Evolutionary conservation across 1,284 basidiomycete species (phyloP).

Genomic region (Ceratobasidium theobromae): DNA sequence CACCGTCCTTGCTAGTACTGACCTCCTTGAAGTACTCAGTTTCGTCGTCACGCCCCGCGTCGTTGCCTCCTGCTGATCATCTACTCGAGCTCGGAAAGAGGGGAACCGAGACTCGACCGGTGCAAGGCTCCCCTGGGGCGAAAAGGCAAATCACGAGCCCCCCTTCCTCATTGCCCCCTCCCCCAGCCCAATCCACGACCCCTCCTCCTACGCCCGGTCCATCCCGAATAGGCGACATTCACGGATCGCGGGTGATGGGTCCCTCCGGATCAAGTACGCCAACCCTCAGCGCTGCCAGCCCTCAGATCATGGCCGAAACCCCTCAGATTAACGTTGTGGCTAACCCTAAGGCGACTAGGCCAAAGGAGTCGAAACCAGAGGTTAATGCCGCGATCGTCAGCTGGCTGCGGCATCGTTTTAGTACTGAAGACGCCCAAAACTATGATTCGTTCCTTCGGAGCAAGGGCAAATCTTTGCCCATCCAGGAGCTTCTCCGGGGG

Average conservation of each 20-base stretch:
- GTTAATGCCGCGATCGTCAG: slow-evolving; percentile 33
- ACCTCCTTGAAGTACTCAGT: slow-evolving; percentile 14
- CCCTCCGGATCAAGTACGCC: slow-evolving; percentile 7
- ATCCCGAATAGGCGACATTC: slow-evolving; percentile 28
- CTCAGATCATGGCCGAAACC: slow-evolving; percentile 19
- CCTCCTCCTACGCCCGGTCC: slow-evolving; percentile 30
- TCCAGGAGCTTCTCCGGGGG: slow-evolving; percentile 49
- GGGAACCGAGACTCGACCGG: slow-evolving; percentile 3
- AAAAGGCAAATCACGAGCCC: slow-evolving; percentile 9
- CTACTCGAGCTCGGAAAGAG: slow-evolving; percentile 21
- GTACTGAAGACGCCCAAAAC: slow-evolving; percentile 30
- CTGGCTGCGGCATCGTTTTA: slow-evolving; percentile 31
- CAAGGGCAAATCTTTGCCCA: slow-evolving; percentile 47
- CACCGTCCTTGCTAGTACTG: too few relatives aligned
- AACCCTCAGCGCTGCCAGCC: slow-evolving; percentile 21
- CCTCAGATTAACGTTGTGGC: background rate
- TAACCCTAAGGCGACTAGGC: slow-evolving; percentile 16
- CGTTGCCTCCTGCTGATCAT: slow-evolving; percentile 25
- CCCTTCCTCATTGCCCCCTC: slow-evolving; percentile 20
- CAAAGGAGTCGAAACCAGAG: slow-evolving; percentile 28
- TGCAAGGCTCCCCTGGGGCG: slow-evolving; percentile 1
- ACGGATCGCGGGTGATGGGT: slow-evolving; percentile 14
- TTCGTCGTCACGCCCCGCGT: background rate
- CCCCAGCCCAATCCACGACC: slow-evolving; percentile 20
- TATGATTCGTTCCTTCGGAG: slow-evolving; percentile 50